A percentile compares a stretch with the other conserved stretches of the same genome.
phyloP scores from a whole-genome alignment of 139 green algal species.

The Desmodesmus armatus region DNA sequence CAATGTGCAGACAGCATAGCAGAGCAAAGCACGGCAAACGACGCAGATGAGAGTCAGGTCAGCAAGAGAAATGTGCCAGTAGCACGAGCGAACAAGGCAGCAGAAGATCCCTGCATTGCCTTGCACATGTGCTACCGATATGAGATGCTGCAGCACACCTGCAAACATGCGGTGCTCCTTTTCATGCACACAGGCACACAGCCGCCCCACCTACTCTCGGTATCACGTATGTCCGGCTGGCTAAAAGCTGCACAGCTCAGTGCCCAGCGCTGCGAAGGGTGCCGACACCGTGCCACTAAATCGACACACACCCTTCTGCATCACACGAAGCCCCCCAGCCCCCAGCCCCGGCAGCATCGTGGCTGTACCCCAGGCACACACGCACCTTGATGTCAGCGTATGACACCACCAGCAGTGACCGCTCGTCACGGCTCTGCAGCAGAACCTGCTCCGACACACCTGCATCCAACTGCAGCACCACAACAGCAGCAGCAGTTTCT shows the following conservation, averaged over 20 bases:
- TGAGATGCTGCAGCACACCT: background rate
- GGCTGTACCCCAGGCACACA: background rate
- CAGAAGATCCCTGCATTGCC: background rate
- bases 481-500: background rate
- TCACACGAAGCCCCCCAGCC: background rate
- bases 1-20: background rate
- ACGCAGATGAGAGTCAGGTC: background rate
- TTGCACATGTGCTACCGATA: background rate
- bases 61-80: too few species aligned
- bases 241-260: background rate
- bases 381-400: conserved; percentile 88
- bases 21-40: background rate
- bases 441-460: conserved; percentile 84
- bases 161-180: background rate
- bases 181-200: too few species aligned
- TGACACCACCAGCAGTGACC: conserved; percentile 88
- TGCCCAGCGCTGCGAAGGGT: too few species aligned
- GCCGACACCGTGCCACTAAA: too few species aligned
- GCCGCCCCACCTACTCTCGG: too few species aligned
- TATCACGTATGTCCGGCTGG: too few species aligned
- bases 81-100: background rate
- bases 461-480: conserved; percentile 70
- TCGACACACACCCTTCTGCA: background rate
- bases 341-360: background rate
- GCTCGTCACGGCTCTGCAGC: conserved; percentile 89